A percentile compares a stretch with the other conserved stretches of the same genome.
Evolutionary conservation across 352 stramenopile genomes (phyloP).

Genomic region (Aphanomyces euteiches): DNA sequence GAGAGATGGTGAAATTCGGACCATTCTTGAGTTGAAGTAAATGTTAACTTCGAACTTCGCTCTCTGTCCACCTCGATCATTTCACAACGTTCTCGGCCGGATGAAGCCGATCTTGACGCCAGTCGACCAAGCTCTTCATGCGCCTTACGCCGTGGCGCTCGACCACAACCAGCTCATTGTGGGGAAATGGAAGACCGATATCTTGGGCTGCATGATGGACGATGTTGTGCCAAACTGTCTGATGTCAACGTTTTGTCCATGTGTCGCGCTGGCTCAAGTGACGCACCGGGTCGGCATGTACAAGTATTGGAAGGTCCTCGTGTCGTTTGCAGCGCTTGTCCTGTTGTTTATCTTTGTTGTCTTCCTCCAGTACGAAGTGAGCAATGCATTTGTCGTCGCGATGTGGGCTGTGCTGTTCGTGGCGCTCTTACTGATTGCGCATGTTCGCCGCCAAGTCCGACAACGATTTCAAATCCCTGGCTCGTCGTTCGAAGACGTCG

Average conservation of each 20-base stretch:
- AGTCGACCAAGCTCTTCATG: too few species aligned
- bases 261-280: constrained; percentile 28
- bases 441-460: constrained; percentile 5
- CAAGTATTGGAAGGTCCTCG: constrained; percentile 15
- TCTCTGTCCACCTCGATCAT: too few species aligned
- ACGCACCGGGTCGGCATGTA: constrained; percentile 22
- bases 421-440: neutral
- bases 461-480: constrained; percentile 30
- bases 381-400: neutral
- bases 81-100: too few species aligned
- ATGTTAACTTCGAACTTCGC: too few species aligned
- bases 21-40: too few species aligned
- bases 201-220: constrained; percentile 26
- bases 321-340: constrained; percentile 12
- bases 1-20: too few species aligned
- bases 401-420: constrained; percentile 1
- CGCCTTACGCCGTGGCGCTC: neutral
- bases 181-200: constrained; percentile 19
- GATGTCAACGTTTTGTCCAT: constrained; percentile 30
- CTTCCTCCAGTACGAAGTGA: neutral
- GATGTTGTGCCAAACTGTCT: constrained; percentile 22
- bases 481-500: constrained; percentile 12
- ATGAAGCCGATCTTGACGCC: too few species aligned
- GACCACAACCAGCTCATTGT: constrained; percentile 24
- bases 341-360: neutral